phyloP scores from a whole-genome alignment of 495 filamentous ascomycete species.

The Annulohypoxylon stygium region DNA sequence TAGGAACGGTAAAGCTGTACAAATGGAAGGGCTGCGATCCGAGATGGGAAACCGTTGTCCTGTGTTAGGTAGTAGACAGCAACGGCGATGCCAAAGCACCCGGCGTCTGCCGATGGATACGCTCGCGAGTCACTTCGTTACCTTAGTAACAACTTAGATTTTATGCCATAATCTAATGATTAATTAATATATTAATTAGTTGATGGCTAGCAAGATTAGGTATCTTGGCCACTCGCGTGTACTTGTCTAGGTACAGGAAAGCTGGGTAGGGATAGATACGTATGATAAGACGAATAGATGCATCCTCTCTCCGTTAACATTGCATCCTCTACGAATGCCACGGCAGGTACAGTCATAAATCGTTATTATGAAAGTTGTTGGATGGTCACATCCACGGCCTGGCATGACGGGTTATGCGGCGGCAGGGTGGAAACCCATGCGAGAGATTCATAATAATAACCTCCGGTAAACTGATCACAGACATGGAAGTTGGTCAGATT shows the following conservation, averaged over 20 bases:
- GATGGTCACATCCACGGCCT: constrained; percentile 53
- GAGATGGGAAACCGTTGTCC: constrained; percentile 11
- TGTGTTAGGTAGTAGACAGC: background rate
- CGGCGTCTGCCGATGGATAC: too few species aligned
- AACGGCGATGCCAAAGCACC: too few species aligned
- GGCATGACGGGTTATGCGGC: constrained; percentile 64
- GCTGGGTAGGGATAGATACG: background rate
- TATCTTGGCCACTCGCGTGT: background rate
- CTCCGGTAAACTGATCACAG: constrained; percentile 57
- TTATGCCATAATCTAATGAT: too few species aligned
- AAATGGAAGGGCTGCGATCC: constrained; percentile 9
- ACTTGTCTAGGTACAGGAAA: background rate
- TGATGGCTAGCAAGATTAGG: constrained; percentile 2
- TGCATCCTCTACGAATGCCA: background rate
- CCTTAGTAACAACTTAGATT: too few species aligned
- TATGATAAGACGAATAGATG: background rate
- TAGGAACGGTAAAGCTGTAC: background rate
- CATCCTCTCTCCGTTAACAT: background rate
- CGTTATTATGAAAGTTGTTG: constrained; percentile 10
- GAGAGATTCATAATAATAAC: constrained; percentile 58
- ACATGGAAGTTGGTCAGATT: constrained; percentile 36
- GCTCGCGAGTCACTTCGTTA: too few species aligned
- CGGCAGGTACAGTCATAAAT: background rate
- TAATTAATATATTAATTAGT: constrained; percentile 12
- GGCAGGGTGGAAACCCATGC: constrained; percentile 56